Base-by-base conservation (phyloP, 768 basidiomycete species). In the Paxillus rubicundulus region DNA sequence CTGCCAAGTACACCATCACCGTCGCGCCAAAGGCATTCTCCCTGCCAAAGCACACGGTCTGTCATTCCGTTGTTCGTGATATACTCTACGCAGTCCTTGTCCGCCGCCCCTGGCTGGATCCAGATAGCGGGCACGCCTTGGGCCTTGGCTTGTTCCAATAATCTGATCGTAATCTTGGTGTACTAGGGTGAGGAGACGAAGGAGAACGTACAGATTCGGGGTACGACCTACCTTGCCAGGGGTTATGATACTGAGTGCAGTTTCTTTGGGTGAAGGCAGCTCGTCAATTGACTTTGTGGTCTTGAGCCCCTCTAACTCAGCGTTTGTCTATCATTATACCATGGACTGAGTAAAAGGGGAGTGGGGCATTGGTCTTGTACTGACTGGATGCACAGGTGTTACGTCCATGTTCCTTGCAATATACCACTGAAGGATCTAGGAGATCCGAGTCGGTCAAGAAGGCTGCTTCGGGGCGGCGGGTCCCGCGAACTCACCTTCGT, bases 91-190 rank as follows among this genome's bases (percentile, higher is more conserved):
- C 93, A 89, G 3, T 70, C 69, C 14, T 74, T 77, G 60, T 91
- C 85, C 57, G 87, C 84, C 7, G 92, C 89, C 18, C 92, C 92
- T 7, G 93, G 93, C 66, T 96, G 93, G 28, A 95, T 79, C 93
- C 93, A 96, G 40, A 93, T 75, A 3, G 84, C 78, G 5, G 85
- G 86, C n/a, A 90, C 68, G n/a, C 70, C 68, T n/a, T 82, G 78
- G n/a, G 77, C 76, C 66, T 85, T 84, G 8, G 85, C 87, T 52
- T 83, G 76, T 64, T 85, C 72, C 60, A 92, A 70, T 49, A 91
- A 57, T 20, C 72, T 73, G 42, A 91, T 78, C 9, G 90, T 92
- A 38, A 92, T 72, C 88, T 92, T 58, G 13, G 47, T n/a, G 27
- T 2, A 8, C 34, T 5, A 18, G 7, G 16, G 18, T 37, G 37